Base-by-base conservation (phyloP, 108 stramenopile species). In the Skeletonema potamos region DNA sequence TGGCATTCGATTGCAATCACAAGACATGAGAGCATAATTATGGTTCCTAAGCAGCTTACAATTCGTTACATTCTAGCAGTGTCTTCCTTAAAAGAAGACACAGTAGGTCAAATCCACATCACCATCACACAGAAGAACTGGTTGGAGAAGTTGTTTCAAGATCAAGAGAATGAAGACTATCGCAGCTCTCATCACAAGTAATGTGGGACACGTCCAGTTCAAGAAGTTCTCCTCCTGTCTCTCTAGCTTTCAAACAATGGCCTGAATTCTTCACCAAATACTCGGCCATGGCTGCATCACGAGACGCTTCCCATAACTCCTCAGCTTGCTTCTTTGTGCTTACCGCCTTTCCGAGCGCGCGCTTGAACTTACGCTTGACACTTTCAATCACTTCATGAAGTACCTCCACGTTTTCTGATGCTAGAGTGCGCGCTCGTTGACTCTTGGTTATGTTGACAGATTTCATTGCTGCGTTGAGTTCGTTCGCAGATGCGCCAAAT, bases 281-380 rank as follows among this genome's bases (percentile, higher is more conserved):
- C 8, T 51, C 48, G 8, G 15, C n/a, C 64, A 48, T 55, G 1
- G 57, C 76, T 54, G 36, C 46, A 24, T 79, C 72, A 24, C 63
- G 70, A 61, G 78, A 71, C 18, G 68, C 9, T 7, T 55, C 41
- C 78, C 78, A 79, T 34, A 79, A 59, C 62, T 79, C 68, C 46
- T 72, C 48, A 48, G 48, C 51, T 55, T 79, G 46, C 37, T 79
- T 67, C 56, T 68, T 48, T 13, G 65, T 33, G 10, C 58, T 68
- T 18, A 44, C 46, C 24, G 72, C 72, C 39, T 58, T 57, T 24
- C 64, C 72, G 5, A 72, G 32, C n/a, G 69, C 22, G 27, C 72
- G 78, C 6, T 55, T 33, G 26, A 79, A 64, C 66, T 73, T 79
- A 8, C 78, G 65, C 58, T 79, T 68, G 51, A 62, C 71, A 55